These are phyloP conservation scores for Agaricus blazei DNA, from an alignment of 768 basidiomycete genomes.

Conservation along the genomic window DNA sequence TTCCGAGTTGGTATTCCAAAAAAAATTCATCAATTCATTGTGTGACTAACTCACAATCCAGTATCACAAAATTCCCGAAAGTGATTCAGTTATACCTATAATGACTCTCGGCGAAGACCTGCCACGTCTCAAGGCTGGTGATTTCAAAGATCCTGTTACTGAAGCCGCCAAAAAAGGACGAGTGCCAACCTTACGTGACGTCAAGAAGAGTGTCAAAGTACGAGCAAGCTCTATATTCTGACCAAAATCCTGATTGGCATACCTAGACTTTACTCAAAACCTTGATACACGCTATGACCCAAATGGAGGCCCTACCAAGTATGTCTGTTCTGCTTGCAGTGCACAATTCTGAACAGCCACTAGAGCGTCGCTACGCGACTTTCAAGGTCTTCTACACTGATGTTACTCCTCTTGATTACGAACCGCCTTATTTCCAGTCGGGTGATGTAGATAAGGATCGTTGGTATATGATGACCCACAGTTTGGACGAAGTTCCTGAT, in stretches of 20 bases:
- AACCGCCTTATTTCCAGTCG: slow-evolving; percentile 74
- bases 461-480: slow-evolving; percentile 81
- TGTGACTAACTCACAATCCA: slow-evolving; percentile 18
- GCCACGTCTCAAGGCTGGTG: slow-evolving; percentile 20
- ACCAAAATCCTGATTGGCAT: not conserved
- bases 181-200: slow-evolving; percentile 71
- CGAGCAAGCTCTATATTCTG: not conserved
- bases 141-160: slow-evolving; percentile 50
- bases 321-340: slow-evolving; percentile 18
- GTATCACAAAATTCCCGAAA: slow-evolving; percentile 69
- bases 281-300: slow-evolving; percentile 70
- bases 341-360: not conserved
- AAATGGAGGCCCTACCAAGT: slow-evolving; percentile 80
- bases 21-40: not conserved
- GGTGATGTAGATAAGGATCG: slow-evolving; percentile 69
- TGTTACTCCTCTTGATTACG: slow-evolving; percentile 74
- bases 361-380: slow-evolving; percentile 80
- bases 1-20: slow-evolving; percentile 48
- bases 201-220: slow-evolving; percentile 80
- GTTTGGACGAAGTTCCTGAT: slow-evolving; percentile 67
- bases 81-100: slow-evolving; percentile 54
- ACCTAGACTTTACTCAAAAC: slow-evolving; percentile 69
- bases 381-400: slow-evolving; percentile 87
- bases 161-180: slow-evolving; percentile 56
- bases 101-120: slow-evolving; percentile 67